These are phyloP conservation scores for Fusarium tricinctum DNA, from an alignment of 2,329 filamentous ascomycete species.

Conservation along the genomic window DNA sequence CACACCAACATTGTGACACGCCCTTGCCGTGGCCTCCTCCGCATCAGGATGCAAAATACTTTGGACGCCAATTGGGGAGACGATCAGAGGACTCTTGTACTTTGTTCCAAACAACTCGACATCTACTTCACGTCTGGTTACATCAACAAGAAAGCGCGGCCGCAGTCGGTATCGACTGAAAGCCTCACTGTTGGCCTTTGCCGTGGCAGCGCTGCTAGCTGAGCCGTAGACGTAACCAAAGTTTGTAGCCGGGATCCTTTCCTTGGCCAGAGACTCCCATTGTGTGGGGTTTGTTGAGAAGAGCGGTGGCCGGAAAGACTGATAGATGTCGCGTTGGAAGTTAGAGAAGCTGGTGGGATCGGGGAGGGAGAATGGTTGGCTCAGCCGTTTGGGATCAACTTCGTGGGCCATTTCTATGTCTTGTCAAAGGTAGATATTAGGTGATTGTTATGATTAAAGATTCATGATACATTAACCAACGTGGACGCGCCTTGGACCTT, in stretches of 20 bases:
- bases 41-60: conserved; percentile 74
- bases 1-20: conserved; percentile 70
- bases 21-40: conserved; percentile 74
- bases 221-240: conserved; percentile 75
- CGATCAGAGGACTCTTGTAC: conserved; percentile 64
- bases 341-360: conserved; percentile 39
- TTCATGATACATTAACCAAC: too few relatives aligned
- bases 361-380: conserved; percentile 26
- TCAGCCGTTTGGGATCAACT: conserved; percentile 20
- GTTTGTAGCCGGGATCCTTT: conserved; percentile 37
- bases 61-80: conserved; percentile 79
- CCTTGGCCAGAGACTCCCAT: conserved; percentile 42
- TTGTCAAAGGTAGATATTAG: accelerated
- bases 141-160: conserved; percentile 64
- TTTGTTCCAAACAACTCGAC: conserved; percentile 66
- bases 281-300: conserved; percentile 42
- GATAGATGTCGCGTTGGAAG: conserved; percentile 46
- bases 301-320: conserved; percentile 38
- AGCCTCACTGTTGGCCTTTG: conserved; percentile 70
- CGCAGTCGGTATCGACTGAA: conserved; percentile 68
- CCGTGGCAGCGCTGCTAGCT: conserved; percentile 72
- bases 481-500: not conserved
- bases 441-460: not conserved
- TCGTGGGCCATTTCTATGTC: conserved; percentile 4
- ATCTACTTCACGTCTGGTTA: conserved; percentile 61